phyloP scores from a whole-genome alignment of 257 asterid species.

The Knoxia roxburghii region DNA sequence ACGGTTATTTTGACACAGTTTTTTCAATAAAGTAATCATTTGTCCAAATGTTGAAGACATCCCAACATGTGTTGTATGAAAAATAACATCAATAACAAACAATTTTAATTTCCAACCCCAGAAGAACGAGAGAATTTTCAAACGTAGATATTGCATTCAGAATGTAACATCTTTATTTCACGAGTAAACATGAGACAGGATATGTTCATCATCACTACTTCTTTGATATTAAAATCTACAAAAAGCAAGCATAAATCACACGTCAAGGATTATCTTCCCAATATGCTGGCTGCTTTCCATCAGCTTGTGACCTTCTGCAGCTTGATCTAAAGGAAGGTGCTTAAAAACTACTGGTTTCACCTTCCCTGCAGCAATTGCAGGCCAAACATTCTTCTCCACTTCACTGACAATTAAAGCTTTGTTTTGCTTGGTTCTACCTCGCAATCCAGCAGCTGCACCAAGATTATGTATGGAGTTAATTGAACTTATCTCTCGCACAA shows the following conservation, averaged over 20 bases:
- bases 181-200: background rate
- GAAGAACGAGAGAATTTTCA: background rate
- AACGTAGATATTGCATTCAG: background rate
- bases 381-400: conserved; percentile 94
- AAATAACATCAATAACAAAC: too few species aligned
- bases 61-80: background rate
- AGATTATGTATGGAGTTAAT: background rate
- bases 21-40: too few species aligned
- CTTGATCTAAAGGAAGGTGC: conserved; percentile 54
- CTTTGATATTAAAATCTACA: too few species aligned
- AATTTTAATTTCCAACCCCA: background rate
- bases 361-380: conserved; percentile 73
- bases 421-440: conserved; percentile 57
- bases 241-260: conserved; percentile 12
- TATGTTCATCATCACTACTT: conserved; percentile 1
- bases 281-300: conserved; percentile 90
- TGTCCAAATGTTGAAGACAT: background rate
- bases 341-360: conserved; percentile 71
- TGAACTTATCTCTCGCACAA: background rate
- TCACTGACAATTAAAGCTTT: conserved; percentile 79
- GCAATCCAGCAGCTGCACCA: conserved; percentile 72
- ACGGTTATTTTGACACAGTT: too few species aligned
- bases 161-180: background rate
- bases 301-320: conserved; percentile 69
- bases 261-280: conserved; percentile 73